Conservation (phyloP, 2,329 filamentous ascomycete species). For the Phaeosphaeria sp. region DNA sequence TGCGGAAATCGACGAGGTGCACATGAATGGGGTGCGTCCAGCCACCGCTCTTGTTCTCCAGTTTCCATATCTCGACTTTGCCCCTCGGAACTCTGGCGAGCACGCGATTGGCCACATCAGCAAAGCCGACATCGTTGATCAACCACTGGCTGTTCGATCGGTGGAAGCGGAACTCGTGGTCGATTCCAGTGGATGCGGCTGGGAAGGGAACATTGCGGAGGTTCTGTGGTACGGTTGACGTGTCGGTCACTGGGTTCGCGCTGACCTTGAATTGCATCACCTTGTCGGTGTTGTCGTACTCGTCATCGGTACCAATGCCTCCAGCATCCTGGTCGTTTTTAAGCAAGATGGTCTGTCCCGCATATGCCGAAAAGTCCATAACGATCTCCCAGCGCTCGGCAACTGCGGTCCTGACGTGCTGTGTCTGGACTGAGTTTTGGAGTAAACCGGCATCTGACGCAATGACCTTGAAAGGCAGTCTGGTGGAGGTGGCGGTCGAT, state of each 20-base stretch:
- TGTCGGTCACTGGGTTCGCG: constrained; percentile 30
- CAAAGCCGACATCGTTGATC: constrained; percentile 42
- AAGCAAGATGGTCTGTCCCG: constrained; percentile 58
- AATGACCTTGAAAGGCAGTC: constrained; percentile 61
- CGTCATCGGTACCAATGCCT: constrained; percentile 50
- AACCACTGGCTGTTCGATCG: constrained; percentile 38
- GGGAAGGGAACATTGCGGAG: constrained; percentile 39
- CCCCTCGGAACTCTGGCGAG: constrained; percentile 44
- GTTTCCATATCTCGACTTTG: constrained; percentile 44
- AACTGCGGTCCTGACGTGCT: constrained; percentile 56
- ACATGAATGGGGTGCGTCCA: constrained; percentile 64
- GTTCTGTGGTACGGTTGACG: constrained; percentile 30
- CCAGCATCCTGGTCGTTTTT: constrained; percentile 52
- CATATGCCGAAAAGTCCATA: constrained; percentile 61
- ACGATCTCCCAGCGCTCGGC: constrained; percentile 66
- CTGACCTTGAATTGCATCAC: constrained; percentile 54
- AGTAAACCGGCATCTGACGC: constrained; percentile 57
- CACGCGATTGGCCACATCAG: constrained; percentile 39
- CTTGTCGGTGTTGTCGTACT: constrained; percentile 55
- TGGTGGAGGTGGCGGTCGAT: constrained; percentile 34
- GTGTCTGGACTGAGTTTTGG: constrained; percentile 49
- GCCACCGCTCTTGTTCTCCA: constrained; percentile 57
- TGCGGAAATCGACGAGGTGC: constrained; percentile 64
- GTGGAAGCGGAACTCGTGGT: constrained; percentile 42
- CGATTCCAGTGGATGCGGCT: constrained; percentile 25